These are phyloP conservation scores for Mortierella hygrophila DNA, from an alignment of 192 early-diverging fungal species.

Conservation along the genomic window DNA sequence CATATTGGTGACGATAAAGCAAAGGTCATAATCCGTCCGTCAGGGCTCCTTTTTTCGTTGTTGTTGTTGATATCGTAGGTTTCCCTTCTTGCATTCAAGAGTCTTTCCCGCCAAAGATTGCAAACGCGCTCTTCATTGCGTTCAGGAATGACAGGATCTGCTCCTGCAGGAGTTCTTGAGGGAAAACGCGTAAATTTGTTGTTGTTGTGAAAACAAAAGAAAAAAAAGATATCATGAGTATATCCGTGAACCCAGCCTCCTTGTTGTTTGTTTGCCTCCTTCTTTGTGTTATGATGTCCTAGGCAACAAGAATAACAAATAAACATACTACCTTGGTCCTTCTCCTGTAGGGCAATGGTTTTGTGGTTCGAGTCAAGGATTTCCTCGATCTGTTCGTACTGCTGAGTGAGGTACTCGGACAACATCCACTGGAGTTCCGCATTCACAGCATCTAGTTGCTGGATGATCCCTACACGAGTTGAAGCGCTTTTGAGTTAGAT, in stretches of 20 bases:
- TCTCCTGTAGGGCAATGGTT: constrained; percentile 13
- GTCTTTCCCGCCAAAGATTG: constrained; percentile 16
- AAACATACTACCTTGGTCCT: constrained; percentile 24
- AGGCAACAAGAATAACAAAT: neutral
- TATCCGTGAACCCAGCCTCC: neutral
- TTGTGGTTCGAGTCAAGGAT: constrained; percentile 1
- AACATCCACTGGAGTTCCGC: constrained; percentile 36
- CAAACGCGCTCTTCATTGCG: constrained; percentile 27
- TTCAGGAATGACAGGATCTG: constrained; percentile 26
- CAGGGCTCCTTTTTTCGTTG: constrained; percentile 3
- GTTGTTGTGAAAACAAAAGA: neutral
- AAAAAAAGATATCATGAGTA: neutral
- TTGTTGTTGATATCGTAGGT: neutral
- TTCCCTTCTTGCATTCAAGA: neutral
- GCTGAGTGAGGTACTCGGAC: constrained; percentile 30
- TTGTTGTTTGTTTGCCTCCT: neutral
- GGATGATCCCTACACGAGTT: constrained; percentile 9
- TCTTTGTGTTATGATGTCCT: neutral
- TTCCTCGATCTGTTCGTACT: constrained; percentile 28
- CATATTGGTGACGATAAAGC: neutral
- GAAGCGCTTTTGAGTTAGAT: neutral
- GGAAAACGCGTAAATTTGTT: neutral
- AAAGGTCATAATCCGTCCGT: neutral
- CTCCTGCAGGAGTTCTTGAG: constrained; percentile 11
- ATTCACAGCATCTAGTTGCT: constrained; percentile 25